These are phyloP conservation scores for Leptoxyphium fumago DNA, from an alignment of 2,329 filamentous ascomycete species.

Conservation along the genomic window DNA sequence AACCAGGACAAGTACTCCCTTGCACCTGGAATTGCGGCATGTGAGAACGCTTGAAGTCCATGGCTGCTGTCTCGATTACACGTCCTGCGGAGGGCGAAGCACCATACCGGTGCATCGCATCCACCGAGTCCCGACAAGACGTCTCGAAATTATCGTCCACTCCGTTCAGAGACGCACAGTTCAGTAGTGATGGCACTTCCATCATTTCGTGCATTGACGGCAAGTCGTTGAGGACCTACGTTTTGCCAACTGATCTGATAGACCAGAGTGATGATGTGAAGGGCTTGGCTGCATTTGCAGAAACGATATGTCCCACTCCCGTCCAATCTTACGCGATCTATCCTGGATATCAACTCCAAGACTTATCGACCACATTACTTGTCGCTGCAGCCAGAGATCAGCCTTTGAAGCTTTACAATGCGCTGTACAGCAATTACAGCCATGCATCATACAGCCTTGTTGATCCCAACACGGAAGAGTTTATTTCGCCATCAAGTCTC, in stretches of 20 bases:
- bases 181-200: conserved; percentile 41
- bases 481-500: conserved; percentile 40
- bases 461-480: conserved; percentile 40
- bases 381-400: conserved; percentile 39
- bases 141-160: no score
- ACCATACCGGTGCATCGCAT: no score
- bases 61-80: no score
- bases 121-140: no score
- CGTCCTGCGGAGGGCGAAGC: no score
- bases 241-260: conserved; percentile 37
- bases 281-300: conserved; percentile 31
- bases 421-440: conserved; percentile 29
- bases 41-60: no score
- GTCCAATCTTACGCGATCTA: conserved; percentile 40
- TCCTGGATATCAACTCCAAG: conserved; percentile 38
- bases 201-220: conserved; percentile 40
- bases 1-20: no score
- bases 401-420: conserved; percentile 42
- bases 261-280: conserved; percentile 23
- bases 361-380: conserved; percentile 34
- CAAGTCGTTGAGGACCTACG: conserved; percentile 37
- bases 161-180: conserved; percentile 31
- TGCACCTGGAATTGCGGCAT: no score
- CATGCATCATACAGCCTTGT: conserved; percentile 41
- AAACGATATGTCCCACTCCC: conserved; percentile 28